Conservation (phyloP, 495 filamentous ascomycete genomes). For the Wilcoxina mikolae region DNA sequence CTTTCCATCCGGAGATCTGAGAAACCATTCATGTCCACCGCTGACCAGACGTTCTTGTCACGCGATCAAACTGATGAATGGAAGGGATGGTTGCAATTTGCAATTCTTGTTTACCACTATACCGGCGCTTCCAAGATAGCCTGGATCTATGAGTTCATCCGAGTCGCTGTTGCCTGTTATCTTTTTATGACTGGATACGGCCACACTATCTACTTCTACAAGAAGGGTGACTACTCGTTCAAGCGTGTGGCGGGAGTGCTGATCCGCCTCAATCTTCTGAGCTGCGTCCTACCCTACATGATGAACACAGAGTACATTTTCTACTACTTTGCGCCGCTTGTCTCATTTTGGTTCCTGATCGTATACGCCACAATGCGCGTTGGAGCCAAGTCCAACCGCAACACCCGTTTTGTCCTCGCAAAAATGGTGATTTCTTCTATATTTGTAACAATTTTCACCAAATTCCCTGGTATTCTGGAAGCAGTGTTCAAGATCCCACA, state of each 20-base stretch:
- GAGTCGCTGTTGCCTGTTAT: slow-evolving; percentile 44
- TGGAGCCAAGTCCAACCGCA: slow-evolving; percentile 32
- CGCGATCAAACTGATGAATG: slow-evolving; percentile 46
- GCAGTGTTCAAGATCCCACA: slow-evolving; percentile 29
- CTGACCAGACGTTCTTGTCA: slow-evolving; percentile 32
- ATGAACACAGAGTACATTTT: slow-evolving; percentile 43
- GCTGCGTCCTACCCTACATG: slow-evolving; percentile 39
- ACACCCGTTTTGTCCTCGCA: slow-evolving; percentile 31
- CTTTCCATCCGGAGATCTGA: slow-evolving; percentile 29
- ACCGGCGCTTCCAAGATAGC: slow-evolving; percentile 38
- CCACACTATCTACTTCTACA: slow-evolving; percentile 42
- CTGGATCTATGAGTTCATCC: slow-evolving; percentile 40
- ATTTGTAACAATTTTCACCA: slow-evolving; percentile 33
- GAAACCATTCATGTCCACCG: slow-evolving; percentile 1
- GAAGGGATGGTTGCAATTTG: slow-evolving; percentile 50
- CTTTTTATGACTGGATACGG: slow-evolving; percentile 48
- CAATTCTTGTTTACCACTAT: slow-evolving; percentile 46
- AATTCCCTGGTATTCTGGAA: slow-evolving; percentile 35
- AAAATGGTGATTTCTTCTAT: slow-evolving; percentile 39
- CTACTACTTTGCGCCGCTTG: slow-evolving; percentile 47
- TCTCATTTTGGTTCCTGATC: slow-evolving; percentile 47
- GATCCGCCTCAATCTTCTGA: slow-evolving; percentile 43
- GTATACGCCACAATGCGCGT: slow-evolving; percentile 37
- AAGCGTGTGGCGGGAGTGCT: slow-evolving; percentile 36
- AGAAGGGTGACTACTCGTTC: slow-evolving; percentile 41